Conservation (phyloP, 345 rosid genomes). For the Kernera saxatilis region DNA sequence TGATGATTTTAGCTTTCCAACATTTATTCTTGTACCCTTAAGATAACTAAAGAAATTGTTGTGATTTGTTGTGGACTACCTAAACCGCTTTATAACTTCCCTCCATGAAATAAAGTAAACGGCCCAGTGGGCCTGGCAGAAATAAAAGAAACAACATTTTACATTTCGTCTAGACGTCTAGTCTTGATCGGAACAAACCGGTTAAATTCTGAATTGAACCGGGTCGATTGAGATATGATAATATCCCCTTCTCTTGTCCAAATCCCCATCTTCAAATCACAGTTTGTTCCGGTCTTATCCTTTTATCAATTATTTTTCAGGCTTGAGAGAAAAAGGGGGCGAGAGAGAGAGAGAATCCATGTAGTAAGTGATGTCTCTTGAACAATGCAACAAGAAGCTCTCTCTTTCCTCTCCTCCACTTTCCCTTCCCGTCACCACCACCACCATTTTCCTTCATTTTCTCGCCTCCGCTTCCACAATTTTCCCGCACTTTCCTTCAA, state of each 20-base stretch:
- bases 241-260: neutral
- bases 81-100: neutral
- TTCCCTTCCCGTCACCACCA: conserved; percentile 25
- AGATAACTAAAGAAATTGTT: neutral
- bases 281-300: conserved; percentile 17
- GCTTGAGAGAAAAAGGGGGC: neutral
- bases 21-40: too few species aligned
- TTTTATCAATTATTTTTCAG: conserved; percentile 7
- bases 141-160: neutral
- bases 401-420: conserved; percentile 37
- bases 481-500: conserved; percentile 44
- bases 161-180: neutral
- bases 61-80: too few species aligned
- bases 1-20: neutral
- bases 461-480: conserved; percentile 41
- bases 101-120: neutral
- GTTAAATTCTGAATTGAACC: neutral
- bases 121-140: neutral
- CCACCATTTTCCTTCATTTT: conserved; percentile 37
- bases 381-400: conserved; percentile 54
- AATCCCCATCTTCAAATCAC: conserved; percentile 23
- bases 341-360: neutral
- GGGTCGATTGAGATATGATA: neutral
- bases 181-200: neutral
- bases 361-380: conserved; percentile 28